These are phyloP conservation scores for Laburnicola sp. DNA, from an alignment of 2,329 filamentous ascomycete genomes.

Conservation along the genomic window DNA sequence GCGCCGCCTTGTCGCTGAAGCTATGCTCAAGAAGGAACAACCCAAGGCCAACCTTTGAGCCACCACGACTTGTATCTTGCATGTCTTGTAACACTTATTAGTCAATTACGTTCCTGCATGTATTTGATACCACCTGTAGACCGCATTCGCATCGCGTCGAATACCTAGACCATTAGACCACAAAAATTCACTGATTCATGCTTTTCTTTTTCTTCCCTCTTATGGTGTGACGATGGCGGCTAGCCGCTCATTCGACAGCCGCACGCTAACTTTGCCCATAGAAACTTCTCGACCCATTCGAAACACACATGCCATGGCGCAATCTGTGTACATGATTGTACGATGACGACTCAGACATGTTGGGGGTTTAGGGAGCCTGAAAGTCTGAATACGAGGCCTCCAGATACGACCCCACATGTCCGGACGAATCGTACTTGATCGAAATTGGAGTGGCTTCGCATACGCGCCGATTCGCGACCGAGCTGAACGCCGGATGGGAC, in stretches of 20 bases:
- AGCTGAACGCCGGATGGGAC: conserved; percentile 12
- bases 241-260: conserved; percentile 11
- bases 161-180: conserved; percentile 6
- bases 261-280: conserved; percentile 7
- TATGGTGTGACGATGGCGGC: conserved; percentile 10
- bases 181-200: neutral
- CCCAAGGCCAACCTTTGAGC: conserved; percentile 57
- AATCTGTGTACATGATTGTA: neutral
- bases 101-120: neutral
- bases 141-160: neutral
- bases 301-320: neutral
- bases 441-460: conserved; percentile 8
- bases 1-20: conserved; percentile 80
- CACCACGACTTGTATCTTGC: neutral
- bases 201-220: conserved; percentile 3
- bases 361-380: neutral
- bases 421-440: conserved; percentile 4
- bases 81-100: conserved; percentile 11
- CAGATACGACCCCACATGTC: neutral
- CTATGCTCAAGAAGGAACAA: conserved; percentile 72
- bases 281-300: neutral
- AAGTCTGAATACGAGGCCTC: conserved; percentile 5
- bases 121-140: neutral
- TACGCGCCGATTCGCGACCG: conserved; percentile 8
- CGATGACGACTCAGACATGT: neutral